A percentile compares a stretch with the other conserved stretches of the same genome.
Evolutionary conservation across 495 filamentous ascomycete genomes (phyloP).

Genomic region (Podospora comata): DNA sequence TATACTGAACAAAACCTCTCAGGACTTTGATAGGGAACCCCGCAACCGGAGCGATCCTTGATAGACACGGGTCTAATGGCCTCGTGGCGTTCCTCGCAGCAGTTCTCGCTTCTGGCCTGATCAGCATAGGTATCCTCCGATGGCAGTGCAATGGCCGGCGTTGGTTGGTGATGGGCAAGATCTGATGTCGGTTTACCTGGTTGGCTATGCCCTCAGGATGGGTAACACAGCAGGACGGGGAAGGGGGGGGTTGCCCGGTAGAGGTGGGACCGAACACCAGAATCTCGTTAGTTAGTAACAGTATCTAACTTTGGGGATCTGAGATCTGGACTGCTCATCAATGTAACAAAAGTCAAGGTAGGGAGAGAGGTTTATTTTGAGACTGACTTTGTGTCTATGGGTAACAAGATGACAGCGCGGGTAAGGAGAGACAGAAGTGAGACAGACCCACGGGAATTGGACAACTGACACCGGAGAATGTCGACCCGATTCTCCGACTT

Average conservation of each 20-base stretch:
- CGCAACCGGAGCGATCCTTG: conserved; percentile 24
- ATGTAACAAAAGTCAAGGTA: too few relatives aligned
- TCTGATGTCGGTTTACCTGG: conserved; percentile 12
- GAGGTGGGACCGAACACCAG: not conserved
- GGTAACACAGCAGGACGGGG: not conserved
- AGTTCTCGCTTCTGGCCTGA: conserved; percentile 25
- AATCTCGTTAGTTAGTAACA: not conserved
- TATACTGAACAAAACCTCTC: not conserved
- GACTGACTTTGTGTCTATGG: too few relatives aligned
- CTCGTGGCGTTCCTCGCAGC: conserved; percentile 29
- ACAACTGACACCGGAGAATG: not conserved
- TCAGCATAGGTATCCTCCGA: conserved; percentile 21
- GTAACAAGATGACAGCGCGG: too few relatives aligned
- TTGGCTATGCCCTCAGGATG: not conserved
- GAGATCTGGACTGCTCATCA: too few relatives aligned
- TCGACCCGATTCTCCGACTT: not conserved
- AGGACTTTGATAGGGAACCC: conserved; percentile 31
- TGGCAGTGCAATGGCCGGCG: conserved; percentile 24
- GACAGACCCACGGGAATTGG: not conserved
- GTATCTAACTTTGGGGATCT: too few relatives aligned
- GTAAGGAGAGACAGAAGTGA: not conserved
- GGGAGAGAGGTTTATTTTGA: too few relatives aligned
- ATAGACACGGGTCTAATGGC: conserved; percentile 15
- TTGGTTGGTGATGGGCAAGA: conserved; percentile 20
- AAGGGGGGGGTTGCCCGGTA: too few relatives aligned